A percentile compares a stretch with the other conserved stretches of the same genome.
Conservation (phyloP, 2,329 filamentous ascomycete species). For the Plenodomus biglobosus region DNA sequence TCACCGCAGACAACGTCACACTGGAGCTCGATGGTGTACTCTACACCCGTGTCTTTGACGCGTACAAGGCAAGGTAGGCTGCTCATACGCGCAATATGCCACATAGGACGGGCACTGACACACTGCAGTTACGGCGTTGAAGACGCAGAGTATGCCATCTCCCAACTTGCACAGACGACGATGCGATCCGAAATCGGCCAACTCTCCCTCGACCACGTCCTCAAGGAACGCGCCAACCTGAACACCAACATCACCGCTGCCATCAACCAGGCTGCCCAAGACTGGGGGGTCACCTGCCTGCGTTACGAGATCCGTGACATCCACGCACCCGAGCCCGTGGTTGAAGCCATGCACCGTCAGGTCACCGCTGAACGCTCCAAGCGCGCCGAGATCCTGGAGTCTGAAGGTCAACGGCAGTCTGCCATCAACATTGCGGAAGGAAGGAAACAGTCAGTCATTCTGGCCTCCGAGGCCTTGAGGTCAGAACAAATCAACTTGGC, state of each 20-base stretch:
- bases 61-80: conserved; percentile 88
- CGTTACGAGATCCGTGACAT: conserved; percentile 99
- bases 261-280: conserved; percentile 96
- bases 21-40: conserved; percentile 93
- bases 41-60: conserved; percentile 95
- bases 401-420: conserved; percentile 92
- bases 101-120: conserved; percentile 13
- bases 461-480: conserved; percentile 88
- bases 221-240: conserved; percentile 93
- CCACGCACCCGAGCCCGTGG: conserved; percentile 88
- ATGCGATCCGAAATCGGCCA: conserved; percentile 99
- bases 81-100: neutral
- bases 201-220: conserved; percentile 91
- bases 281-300: conserved; percentile 94
- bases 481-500: conserved; percentile 93
- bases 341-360: conserved; percentile 97
- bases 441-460: conserved; percentile 92
- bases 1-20: conserved; percentile 97
- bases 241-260: conserved; percentile 99
- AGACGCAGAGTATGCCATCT: conserved; percentile 98
- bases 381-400: conserved; percentile 95
- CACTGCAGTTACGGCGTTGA: conserved; percentile 84
- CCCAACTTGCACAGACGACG: conserved; percentile 94
- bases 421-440: conserved; percentile 99
- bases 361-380: conserved; percentile 97